Evolutionary conservation across 345 rosid species (phyloP), one percentile per base, ranked within the genome.

Genomic region (Syzygium oleosum): DNA sequence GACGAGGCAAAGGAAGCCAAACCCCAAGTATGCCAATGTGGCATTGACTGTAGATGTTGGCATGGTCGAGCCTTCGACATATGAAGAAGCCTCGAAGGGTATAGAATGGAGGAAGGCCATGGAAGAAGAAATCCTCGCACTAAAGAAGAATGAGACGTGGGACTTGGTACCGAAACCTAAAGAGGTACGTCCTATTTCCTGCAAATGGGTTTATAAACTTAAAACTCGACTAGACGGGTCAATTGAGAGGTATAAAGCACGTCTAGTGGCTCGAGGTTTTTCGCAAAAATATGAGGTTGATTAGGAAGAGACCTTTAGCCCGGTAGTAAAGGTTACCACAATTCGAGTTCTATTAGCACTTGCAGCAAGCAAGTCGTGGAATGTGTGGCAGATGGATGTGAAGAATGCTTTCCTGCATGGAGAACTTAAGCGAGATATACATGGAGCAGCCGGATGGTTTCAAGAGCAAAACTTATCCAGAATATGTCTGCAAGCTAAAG

Each of bases 201-300:
- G 6, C n/a, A 56, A 56, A 56, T 56, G 61, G n/a, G 61, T 56
- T 23, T 56, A 56, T 56, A 56, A 56, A 56, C 61, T 56, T 56
- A 56, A 56, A 56, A 56, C n/a, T 56, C 0, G 0, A 56, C 61
- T 5, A 56, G 1, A 23, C 2, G 1, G n/a, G n/a, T 56, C 0
- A 1, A 56, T 56, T 56, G 6, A 56, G 61, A 56, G 61, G 61
- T 56, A 56, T 56, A 56, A 56, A 56, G 2, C 61, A 56, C 0
- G 1, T 41, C 61, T 56, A 23, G n/a, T 23, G 61, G 61, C 61
- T 56, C 13, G 0, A 56, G 5, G 6, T 8, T 56, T 56, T 56
- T 56, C n/a, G 2, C 6, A 56, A 9, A 23, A 23, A 0, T 56
- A 56, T 23, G 2, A 13, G 61, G 1, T 56, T 56, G 4, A 51